Base-by-base conservation (phyloP, 2,329 filamentous ascomycete genomes). In the Magnaporthales sp. region DNA sequence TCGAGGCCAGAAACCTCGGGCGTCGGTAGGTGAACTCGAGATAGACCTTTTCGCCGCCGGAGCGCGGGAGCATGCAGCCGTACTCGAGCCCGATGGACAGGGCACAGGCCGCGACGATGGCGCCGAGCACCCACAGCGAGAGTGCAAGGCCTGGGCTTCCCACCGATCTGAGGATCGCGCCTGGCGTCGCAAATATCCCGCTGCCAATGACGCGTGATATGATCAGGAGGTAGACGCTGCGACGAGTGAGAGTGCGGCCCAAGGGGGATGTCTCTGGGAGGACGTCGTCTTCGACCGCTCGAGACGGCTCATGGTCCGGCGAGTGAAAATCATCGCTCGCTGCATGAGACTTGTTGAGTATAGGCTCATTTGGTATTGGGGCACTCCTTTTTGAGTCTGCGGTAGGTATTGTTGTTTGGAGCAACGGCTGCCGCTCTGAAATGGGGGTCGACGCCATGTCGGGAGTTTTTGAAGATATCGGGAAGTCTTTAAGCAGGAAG, bases 131-230 rank as follows among this genome's bases (percentile, higher is more conserved):
- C 89, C 89, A 91, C 3, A 91, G 75, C 0, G 82, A 69, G 1
- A 91, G 75, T 0, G 87, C 82, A 2, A 91, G 76, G 0, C 88
- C 89, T 0, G 89, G 80, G 66, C 88, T 91, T 1, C 90, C 90
- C 1, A 87, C 86, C 0, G 86, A 83, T 51, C 85, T 83, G 3
- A 90, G 80, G 64, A 92, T 90, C 4, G 87, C 82, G 0, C 86
- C 89, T 0, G 88, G 89, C 0, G 88, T 91, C 0, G 89, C 88
- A 71, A 91, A 92, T 69, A 92, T 90, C 29, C 89, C 89, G 71
- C 83, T 88, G 13, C 89, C 89, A 31, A 91, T 87, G 6, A 91
- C 87, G 13, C 88, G 82, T 1, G 86, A 89, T 29, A 91, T 87
- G 8, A 89, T 86, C 24, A 91, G 80, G 66, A 91, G 87, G 73